Evolutionary conservation across 2,329 filamentous ascomycete genomes (phyloP), one percentile per base, ranked within the genome.

Genomic region (Beauveria pseudobassiana): DNA sequence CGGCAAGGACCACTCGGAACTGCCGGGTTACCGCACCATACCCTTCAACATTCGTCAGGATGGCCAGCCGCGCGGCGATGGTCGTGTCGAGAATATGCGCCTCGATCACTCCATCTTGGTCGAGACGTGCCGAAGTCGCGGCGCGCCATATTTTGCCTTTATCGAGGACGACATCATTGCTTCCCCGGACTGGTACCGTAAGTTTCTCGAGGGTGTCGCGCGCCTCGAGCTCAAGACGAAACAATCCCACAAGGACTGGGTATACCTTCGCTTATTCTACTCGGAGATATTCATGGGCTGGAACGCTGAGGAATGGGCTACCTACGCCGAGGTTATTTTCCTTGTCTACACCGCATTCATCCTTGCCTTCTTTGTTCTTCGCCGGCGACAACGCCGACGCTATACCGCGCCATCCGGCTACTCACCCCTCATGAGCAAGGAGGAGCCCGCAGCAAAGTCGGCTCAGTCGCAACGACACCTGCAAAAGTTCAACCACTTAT

Each of bases 191-290:
- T 76, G 74, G 74, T 73, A 70, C 54, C 61, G 62, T 3, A 66
- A 69, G 1, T 65, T 73, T n/a, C 65, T 66, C 9, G 64, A 60
- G 24, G 74, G 69, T 1, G 60, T 76, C 1, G 62, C 62, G 0
- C 60, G 70, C 6, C 66, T 75, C 30, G 72, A 75, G 62, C 62
- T 65, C 8, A 54, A 56, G 14, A 52, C 66, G 9, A 63, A 63
- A 8, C 53, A 61, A 9, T 57, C 61, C 5, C 62, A 52, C 28
- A 67, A 50, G 18, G 69, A 72, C 59, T 75, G 73, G 73, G 61
- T 75, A 40, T 76, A 76, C 61, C 64, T 76, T 2, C 71, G 74
- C 1, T 64, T 76, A 30, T 76, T 76, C 64, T 75, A 76, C 64
- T 74, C 73, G 5, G 74, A 76, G 61, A 64, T 72, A 1, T 68